Evolutionary conservation across 1,284 basidiomycete genomes (phyloP).

Genomic region (Heterobasidion irregulare): DNA sequence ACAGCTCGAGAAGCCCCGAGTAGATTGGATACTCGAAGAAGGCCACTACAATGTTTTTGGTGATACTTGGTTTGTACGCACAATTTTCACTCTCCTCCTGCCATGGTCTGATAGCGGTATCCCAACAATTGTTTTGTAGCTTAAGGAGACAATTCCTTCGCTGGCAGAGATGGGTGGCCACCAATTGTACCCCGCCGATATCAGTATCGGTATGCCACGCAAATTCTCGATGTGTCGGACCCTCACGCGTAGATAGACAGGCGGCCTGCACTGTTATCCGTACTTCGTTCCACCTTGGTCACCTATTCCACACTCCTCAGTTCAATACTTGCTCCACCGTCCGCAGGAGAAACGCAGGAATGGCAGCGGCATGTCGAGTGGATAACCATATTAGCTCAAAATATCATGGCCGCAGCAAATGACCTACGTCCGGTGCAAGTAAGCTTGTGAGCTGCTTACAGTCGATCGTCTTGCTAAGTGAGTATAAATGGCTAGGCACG

Average conservation of each 20-base stretch:
- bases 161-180: conserved; percentile 62
- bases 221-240: background rate
- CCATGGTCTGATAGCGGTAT: background rate
- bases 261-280: conserved; percentile 56
- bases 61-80: conserved; percentile 71
- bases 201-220: conserved; percentile 43
- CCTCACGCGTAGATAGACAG: conserved; percentile 39
- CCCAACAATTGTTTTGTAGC: conserved; percentile 26
- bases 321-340: conserved; percentile 55
- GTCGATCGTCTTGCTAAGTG: background rate
- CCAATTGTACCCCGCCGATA: conserved; percentile 66
- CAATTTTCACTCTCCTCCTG: background rate
- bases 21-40: conserved; percentile 73
- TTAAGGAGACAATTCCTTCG: conserved; percentile 70
- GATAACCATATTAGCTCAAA: conserved; percentile 68
- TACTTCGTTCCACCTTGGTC: conserved; percentile 62
- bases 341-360: conserved; percentile 38
- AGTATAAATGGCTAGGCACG: conserved; percentile 39
- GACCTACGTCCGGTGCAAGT: conserved; percentile 77
- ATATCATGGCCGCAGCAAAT: conserved; percentile 76
- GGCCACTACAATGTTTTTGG: conserved; percentile 69
- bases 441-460: conserved; percentile 6
- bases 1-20: conserved; percentile 70
- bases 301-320: conserved; percentile 61
- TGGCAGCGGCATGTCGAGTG: conserved; percentile 69